Evolutionary conservation across 768 basidiomycete species (phyloP).

Genomic region (Boletales sp.): DNA sequence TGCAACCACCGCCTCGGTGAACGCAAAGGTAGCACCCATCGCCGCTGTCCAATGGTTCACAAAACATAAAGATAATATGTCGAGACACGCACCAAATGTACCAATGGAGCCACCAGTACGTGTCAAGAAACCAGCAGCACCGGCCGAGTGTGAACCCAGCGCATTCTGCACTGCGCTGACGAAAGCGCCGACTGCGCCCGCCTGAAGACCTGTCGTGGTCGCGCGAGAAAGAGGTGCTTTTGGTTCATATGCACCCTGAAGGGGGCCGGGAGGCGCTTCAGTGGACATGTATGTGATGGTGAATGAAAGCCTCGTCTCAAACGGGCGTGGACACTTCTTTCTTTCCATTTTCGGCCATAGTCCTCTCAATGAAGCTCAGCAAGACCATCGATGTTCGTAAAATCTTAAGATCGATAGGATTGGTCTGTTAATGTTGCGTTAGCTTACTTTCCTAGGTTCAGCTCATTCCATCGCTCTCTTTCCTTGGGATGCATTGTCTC

Average conservation of each 20-base stretch:
- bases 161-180: constrained; percentile 79
- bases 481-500: constrained; percentile 35
- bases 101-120: constrained; percentile 88
- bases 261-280: constrained; percentile 12
- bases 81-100: constrained; percentile 68
- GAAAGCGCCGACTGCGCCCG: constrained; percentile 61
- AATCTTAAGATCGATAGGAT: too few species aligned
- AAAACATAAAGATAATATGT: background rate
- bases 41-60: constrained; percentile 52
- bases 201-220: constrained; percentile 57
- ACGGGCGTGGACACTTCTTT: background rate
- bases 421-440: background rate
- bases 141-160: constrained; percentile 68
- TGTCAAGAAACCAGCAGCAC: constrained; percentile 83
- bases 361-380: constrained; percentile 37
- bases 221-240: constrained; percentile 57
- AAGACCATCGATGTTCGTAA: constrained; percentile 44
- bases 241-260: constrained; percentile 37
- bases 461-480: constrained; percentile 44
- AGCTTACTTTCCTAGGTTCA: constrained; percentile 33
- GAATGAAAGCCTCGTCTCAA: background rate
- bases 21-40: constrained; percentile 83
- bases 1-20: constrained; percentile 75
- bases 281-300: constrained; percentile 19
- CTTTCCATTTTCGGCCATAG: constrained; percentile 23